These are phyloP conservation scores for Cardiospermum halicacabum DNA, from an alignment of 345 rosid genomes.

Conservation along the genomic window DNA sequence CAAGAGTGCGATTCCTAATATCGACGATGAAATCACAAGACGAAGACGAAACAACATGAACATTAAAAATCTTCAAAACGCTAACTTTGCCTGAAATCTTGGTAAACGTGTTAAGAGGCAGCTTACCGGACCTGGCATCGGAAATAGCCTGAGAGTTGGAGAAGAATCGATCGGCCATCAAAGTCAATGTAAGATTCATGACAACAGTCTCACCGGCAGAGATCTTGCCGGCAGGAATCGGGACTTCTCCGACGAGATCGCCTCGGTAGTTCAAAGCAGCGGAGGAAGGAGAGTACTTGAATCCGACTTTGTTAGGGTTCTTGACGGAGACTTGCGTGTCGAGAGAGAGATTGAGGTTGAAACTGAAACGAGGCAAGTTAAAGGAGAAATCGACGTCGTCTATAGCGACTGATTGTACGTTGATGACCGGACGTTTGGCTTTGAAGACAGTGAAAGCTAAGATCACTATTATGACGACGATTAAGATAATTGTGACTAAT, in stretches of 20 bases:
- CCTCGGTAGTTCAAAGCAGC: slow-evolving; percentile 60
- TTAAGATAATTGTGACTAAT: slow-evolving; percentile 12
- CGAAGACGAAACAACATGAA: slow-evolving; percentile 39
- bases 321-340: slow-evolving; percentile 43
- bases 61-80: slow-evolving; percentile 37
- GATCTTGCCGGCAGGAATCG: slow-evolving; percentile 54
- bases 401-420: slow-evolving; percentile 42
- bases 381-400: slow-evolving; percentile 28
- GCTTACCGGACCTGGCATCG: slow-evolving; percentile 34
- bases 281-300: slow-evolving; percentile 41
- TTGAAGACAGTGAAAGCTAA: slow-evolving; percentile 71
- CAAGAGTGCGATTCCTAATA: slow-evolving; percentile 35
- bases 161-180: slow-evolving; percentile 64
- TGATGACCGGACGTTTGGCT: slow-evolving; percentile 44
- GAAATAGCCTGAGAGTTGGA: slow-evolving; percentile 26
- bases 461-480: slow-evolving; percentile 40
- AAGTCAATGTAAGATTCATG: slow-evolving; percentile 54
- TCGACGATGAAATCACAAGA: slow-evolving; percentile 52
- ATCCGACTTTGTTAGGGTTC: slow-evolving; percentile 69
- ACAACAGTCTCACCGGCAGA: slow-evolving; percentile 32
- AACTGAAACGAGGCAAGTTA: slow-evolving; percentile 18
- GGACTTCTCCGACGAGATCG: slow-evolving; percentile 51
- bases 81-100: slow-evolving; percentile 58
- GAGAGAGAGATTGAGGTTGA: slow-evolving; percentile 45
- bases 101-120: slow-evolving; percentile 41